Evolutionary conservation across 1,284 basidiomycete genomes (phyloP).

Genomic region (Pseudozyma sp.): DNA sequence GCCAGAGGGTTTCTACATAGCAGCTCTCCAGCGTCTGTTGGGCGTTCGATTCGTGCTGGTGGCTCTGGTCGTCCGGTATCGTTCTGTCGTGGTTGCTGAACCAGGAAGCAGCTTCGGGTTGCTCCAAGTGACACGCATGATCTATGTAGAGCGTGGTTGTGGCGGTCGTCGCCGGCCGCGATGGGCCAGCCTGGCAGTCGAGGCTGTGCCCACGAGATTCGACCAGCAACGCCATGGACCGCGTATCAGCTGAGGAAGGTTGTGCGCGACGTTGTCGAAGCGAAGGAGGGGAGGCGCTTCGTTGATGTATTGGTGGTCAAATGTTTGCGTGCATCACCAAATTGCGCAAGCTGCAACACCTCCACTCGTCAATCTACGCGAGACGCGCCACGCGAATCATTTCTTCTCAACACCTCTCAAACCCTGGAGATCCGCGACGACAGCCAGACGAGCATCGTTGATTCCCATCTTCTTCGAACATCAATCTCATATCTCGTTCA

Average conservation of each 20-base stretch:
- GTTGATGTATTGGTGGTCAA: no score
- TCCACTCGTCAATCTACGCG: constrained; percentile 6
- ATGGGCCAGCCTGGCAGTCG: constrained; percentile 12
- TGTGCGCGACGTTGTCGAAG: constrained; percentile 3
- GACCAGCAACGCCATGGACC: constrained; percentile 10
- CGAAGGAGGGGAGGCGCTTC: neutral
- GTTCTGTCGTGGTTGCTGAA: constrained; percentile 14
- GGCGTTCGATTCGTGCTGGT: neutral
- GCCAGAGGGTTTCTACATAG: constrained; percentile 42
- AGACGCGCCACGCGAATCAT: constrained; percentile 13
- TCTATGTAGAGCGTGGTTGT: constrained; percentile 3
- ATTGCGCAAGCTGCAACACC: neutral
- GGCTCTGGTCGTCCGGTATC: neutral
- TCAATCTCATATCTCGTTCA: no score
- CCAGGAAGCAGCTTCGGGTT: constrained; percentile 21
- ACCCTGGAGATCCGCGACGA: neutral
- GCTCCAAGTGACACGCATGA: constrained; percentile 29
- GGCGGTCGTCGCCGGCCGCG: neutral
- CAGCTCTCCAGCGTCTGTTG: constrained; percentile 6
- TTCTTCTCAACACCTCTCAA: neutral
- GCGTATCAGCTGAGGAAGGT: neutral
- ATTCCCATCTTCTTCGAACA: neutral
- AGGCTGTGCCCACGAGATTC: neutral
- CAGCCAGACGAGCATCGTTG: neutral
- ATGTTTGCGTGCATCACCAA: neutral